Conservation (phyloP, 2,329 filamentous ascomycete species). For the Pseudocercospora eumusae region DNA sequence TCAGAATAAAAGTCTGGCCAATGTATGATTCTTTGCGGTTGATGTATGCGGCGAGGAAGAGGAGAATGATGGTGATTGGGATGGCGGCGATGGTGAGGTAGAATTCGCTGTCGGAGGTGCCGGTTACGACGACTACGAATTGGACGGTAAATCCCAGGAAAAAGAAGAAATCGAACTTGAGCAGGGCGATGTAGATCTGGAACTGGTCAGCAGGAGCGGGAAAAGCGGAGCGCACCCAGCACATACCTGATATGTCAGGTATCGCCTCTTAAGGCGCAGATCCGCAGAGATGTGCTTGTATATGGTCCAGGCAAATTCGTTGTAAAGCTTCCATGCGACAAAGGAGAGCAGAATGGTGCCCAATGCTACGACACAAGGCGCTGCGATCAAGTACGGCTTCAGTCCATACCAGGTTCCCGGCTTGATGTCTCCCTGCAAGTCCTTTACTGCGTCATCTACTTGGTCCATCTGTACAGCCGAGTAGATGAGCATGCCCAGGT, state of each 20-base stretch:
- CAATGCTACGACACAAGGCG: conserved; percentile 79
- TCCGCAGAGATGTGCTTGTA: conserved; percentile 99
- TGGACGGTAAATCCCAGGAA: conserved; percentile 98
- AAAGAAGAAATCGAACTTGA: conserved; percentile 99
- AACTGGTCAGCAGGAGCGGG: conserved; percentile 8
- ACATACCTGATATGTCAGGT: conserved; percentile 87
- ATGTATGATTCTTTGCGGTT: conserved; percentile 77
- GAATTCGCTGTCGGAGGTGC: conserved; percentile 70
- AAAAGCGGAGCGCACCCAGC: not conserved
- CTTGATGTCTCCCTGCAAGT: conserved; percentile 52
- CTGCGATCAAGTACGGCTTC: conserved; percentile 76
- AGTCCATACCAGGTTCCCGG: conserved; percentile 67
- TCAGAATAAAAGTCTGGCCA: conserved; percentile 76
- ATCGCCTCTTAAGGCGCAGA: conserved; percentile 93
- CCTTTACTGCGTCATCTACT: conserved; percentile 70
- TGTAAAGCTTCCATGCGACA: conserved; percentile 91
- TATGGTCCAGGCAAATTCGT: conserved; percentile 98
- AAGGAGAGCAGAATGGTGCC: conserved; percentile 72
- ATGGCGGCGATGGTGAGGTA: conserved; percentile 85
- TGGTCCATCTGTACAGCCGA: conserved; percentile 91
- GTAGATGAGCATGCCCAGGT: conserved; percentile 87
- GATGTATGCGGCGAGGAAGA: conserved; percentile 81
- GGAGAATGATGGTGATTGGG: conserved; percentile 84
- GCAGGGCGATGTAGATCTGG: conserved; percentile 92
- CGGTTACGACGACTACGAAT: conserved; percentile 87